Base-by-base conservation (phyloP, 2,329 filamentous ascomycete species). In the Botryosphaeria dothidea region DNA sequence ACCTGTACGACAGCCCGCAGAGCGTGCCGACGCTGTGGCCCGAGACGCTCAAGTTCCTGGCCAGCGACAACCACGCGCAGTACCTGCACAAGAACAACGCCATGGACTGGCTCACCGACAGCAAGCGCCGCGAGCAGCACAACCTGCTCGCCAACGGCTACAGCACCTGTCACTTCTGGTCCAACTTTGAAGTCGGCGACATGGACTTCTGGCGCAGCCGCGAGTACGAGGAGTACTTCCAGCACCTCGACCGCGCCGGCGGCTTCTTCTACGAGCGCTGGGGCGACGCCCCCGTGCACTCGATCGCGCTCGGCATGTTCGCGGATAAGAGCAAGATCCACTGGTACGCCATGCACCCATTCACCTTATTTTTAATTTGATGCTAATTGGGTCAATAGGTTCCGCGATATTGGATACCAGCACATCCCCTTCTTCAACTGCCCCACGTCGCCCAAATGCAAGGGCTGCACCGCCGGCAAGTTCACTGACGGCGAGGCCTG, bases 401-500 rank as follows among this genome's bases (percentile, higher is more conserved):
- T 99, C 89, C 93, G 94, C 62, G 95, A 99, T 76, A 98, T 99
- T 70, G 95, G 95, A 65, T 99, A 99, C 81, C 93, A 97, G 73
- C 95, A 99, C 72, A 93, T 98, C 62, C 95, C 95, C 51, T 99
- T 96, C 82, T 97, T 96, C 85, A 99, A 99, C 82, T 99, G 95
- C 76, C 95, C 95, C 68, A 98, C 97, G 80, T 96, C 91, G 62
- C 91, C 92, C 57, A 98, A 98, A 79, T 98, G 94, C 77, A 90
- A 86, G 69, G 92, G 92, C 69, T 98, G 94, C 76, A 85, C 89
- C n/a, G 87, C 92, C 0, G 95, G 94, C 57, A 87, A 90, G 66
- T 91, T 97, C 73, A 97, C 92, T 27, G 93, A 96, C 69, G 95
- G 95, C 68, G 93, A 93, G 73, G 82, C 88, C 31, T 97, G 88